A percentile compares a stretch with the other conserved stretches of the same genome.
Conservation (phyloP, 202 grass and related monocot species). For the Schoenoplectus tabernaemontani region DNA sequence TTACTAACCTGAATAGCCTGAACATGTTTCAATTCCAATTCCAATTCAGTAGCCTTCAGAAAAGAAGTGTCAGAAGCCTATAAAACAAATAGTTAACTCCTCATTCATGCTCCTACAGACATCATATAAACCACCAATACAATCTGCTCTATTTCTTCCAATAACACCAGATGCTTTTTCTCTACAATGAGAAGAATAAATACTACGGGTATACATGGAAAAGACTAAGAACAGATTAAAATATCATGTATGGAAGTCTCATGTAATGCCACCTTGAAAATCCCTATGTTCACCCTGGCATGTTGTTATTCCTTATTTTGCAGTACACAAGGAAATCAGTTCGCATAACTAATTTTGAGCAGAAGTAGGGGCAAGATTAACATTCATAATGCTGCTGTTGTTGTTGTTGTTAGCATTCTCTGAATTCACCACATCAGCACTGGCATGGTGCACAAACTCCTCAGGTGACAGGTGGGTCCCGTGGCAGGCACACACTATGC, state of each 20-base stretch:
- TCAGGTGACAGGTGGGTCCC: constrained; percentile 67
- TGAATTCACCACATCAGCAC: constrained; percentile 27
- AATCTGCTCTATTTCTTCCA: constrained; percentile 2
- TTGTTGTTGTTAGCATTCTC: constrained; percentile 39
- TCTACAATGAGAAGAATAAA: not conserved
- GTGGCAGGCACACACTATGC: constrained; percentile 89
- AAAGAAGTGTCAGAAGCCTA: not conserved
- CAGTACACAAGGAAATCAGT: not conserved
- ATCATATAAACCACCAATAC: not conserved
- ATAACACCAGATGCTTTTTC: not conserved
- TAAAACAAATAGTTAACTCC: not conserved
- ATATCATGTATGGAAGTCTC: not conserved
- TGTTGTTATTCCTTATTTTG: not conserved
- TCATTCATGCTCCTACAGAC: not conserved
- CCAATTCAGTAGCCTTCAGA: not conserved
- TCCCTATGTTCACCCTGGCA: not conserved
- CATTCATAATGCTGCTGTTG: constrained; percentile 31
- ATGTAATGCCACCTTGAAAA: not conserved
- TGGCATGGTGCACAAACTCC: constrained; percentile 80
- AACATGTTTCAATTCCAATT: not conserved
- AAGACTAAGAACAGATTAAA: not conserved
- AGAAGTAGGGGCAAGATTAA: constrained; percentile 47
- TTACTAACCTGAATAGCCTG: not conserved
- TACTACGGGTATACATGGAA: not conserved
- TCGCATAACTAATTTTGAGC: constrained; percentile 45